These are phyloP conservation scores for Aspergillus coremiiformis DNA, from an alignment of 495 filamentous ascomycete genomes.

Conservation along the genomic window DNA sequence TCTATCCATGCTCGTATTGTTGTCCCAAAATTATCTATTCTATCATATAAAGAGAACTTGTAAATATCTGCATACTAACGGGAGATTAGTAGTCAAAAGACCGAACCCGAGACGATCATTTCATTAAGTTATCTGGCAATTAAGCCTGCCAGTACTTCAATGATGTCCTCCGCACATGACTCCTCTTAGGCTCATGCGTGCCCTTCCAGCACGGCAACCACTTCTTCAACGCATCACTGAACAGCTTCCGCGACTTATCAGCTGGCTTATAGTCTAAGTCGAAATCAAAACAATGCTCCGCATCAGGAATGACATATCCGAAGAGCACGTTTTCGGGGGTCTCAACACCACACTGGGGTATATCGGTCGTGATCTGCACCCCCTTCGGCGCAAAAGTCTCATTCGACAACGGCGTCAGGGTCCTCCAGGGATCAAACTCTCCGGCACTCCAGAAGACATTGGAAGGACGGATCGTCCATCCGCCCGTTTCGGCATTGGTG, in stretches of 20 bases:
- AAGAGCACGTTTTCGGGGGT: constrained; percentile 38
- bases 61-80: too few species aligned
- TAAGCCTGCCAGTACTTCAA: too few species aligned
- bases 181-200: background rate
- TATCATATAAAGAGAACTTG: too few species aligned
- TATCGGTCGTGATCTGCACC: constrained; percentile 35
- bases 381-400: constrained; percentile 22
- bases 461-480: constrained; percentile 51
- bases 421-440: constrained; percentile 54
- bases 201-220: constrained; percentile 39
- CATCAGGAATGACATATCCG: constrained; percentile 41
- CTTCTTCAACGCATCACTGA: constrained; percentile 33
- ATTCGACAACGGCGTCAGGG: constrained; percentile 40
- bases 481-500: constrained; percentile 41
- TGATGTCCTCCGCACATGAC: background rate
- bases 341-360: constrained; percentile 39
- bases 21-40: too few species aligned
- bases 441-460: constrained; percentile 49
- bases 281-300: constrained; percentile 50
- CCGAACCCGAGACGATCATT: too few species aligned
- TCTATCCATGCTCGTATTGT: too few species aligned
- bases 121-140: too few species aligned
- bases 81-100: too few species aligned
- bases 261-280: constrained; percentile 20
- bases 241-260: constrained; percentile 26